Evolutionary conservation across 495 filamentous ascomycete species (phyloP).

Genomic region (Xylaria venustula): DNA sequence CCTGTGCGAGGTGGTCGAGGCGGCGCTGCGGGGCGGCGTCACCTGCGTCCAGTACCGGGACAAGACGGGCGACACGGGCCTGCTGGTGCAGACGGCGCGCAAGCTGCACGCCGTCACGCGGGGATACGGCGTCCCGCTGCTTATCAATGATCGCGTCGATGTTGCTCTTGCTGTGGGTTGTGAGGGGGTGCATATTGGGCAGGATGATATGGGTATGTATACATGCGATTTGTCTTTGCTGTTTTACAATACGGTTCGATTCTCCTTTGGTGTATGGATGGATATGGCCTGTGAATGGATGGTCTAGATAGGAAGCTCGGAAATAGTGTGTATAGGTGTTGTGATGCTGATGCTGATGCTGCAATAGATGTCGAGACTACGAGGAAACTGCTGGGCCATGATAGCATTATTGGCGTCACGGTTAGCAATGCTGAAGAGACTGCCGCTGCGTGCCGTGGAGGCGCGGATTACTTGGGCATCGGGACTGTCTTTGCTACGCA

Average conservation of each 20-base stretch:
- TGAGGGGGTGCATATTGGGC: constrained; percentile 91
- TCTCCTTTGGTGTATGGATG: not conserved
- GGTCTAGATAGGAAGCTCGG: no score
- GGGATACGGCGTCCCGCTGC: constrained; percentile 68
- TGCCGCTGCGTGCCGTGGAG: constrained; percentile 60
- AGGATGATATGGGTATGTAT: constrained; percentile 81
- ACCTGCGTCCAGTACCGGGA: constrained; percentile 89
- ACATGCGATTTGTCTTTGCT: not conserved
- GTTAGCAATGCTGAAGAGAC: constrained; percentile 69
- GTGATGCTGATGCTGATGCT: no score
- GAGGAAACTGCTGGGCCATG: constrained; percentile 67
- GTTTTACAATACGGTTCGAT: no score
- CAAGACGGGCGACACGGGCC: constrained; percentile 75
- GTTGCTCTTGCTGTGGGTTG: constrained; percentile 82
- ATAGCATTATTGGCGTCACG: constrained; percentile 68
- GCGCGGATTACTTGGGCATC: constrained; percentile 86
- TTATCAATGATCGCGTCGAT: constrained; percentile 96
- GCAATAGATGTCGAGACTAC: constrained; percentile 60
- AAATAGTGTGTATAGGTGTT: no score
- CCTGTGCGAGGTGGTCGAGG: constrained; percentile 71
- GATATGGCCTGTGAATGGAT: not conserved
- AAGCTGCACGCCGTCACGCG: constrained; percentile 68
- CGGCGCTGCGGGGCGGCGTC: constrained; percentile 76
- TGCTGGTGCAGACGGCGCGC: constrained; percentile 67
- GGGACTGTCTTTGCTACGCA: constrained; percentile 83